Conservation (phyloP, 2,329 filamentous ascomycete genomes). For the Exophiala sp. region DNA sequence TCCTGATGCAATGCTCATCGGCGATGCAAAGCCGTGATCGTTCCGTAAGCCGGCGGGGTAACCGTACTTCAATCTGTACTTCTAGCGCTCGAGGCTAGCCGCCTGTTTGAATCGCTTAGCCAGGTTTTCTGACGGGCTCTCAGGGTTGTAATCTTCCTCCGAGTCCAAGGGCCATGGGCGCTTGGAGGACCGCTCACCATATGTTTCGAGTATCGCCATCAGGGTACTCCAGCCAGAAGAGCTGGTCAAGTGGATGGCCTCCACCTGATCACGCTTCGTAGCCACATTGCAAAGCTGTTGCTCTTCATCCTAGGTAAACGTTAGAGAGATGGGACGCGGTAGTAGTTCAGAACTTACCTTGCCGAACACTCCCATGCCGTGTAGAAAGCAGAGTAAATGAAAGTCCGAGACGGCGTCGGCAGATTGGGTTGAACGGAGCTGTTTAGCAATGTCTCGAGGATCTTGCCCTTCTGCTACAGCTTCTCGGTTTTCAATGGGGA, state of each 20-base stretch:
- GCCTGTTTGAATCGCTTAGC: constrained; percentile 61
- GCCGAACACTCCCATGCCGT: constrained; percentile 70
- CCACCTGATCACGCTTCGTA: constrained; percentile 69
- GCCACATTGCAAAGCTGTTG: constrained; percentile 78
- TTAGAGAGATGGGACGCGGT: constrained; percentile 25
- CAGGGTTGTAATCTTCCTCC: constrained; percentile 39
- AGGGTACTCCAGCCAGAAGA: constrained; percentile 91
- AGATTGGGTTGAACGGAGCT: constrained; percentile 61
- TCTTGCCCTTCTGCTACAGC: constrained; percentile 82
- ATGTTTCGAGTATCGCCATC: constrained; percentile 80
- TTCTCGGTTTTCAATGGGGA: constrained; percentile 88
- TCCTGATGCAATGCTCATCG: too few relatives aligned
- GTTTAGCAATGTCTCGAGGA: constrained; percentile 59
- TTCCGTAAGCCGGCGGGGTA: too few relatives aligned
- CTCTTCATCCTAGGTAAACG: constrained; percentile 69
- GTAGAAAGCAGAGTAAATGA: constrained; percentile 83
- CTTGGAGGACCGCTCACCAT: constrained; percentile 70
- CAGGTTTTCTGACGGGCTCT: constrained; percentile 50
- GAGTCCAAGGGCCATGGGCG: constrained; percentile 33
- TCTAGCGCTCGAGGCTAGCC: constrained; percentile 24
- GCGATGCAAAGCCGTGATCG: neutral
- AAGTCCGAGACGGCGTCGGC: constrained; percentile 79
- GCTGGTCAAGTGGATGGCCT: constrained; percentile 75
- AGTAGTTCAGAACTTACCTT: constrained; percentile 56
- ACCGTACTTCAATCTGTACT: neutral